Conservation (phyloP, 208 protist genomes). For the Phytomonas serpens region DNA sequence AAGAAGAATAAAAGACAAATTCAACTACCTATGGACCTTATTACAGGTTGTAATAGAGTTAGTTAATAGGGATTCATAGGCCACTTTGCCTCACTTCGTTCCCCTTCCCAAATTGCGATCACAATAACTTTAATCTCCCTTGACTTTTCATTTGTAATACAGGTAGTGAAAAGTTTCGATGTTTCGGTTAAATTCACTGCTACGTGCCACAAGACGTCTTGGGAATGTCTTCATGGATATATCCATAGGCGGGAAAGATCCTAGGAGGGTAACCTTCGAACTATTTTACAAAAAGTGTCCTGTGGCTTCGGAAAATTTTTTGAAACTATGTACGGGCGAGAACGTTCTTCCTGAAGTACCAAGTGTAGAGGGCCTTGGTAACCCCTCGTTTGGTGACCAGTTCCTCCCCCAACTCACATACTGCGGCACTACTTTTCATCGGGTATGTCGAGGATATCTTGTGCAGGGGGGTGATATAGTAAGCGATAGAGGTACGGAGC, state of each 20-base stretch:
- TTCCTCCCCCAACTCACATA: slow-evolving; percentile 88
- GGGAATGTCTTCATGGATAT: slow-evolving; percentile 75
- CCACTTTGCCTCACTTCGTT: background rate
- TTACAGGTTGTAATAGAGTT: background rate
- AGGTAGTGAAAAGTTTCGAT: background rate
- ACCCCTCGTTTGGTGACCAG: slow-evolving; percentile 66
- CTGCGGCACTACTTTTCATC: slow-evolving; percentile 86
- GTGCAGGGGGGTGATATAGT: slow-evolving; percentile 89
- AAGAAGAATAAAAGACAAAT: background rate
- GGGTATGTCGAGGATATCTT: slow-evolving; percentile 87
- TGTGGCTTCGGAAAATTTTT: slow-evolving; percentile 77
- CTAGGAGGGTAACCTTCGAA: slow-evolving; percentile 67
- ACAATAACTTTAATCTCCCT: background rate
- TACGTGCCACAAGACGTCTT: slow-evolving; percentile 11
- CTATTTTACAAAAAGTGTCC: slow-evolving; percentile 73
- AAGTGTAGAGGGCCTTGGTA: slow-evolving; percentile 41
- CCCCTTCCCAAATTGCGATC: background rate
- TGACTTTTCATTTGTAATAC: background rate
- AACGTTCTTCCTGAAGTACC: slow-evolving; percentile 54
- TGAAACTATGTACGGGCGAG: slow-evolving; percentile 84
- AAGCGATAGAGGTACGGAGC: slow-evolving; percentile 84
- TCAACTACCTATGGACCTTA: background rate
- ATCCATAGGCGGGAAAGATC: slow-evolving; percentile 35
- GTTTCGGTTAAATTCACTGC: slow-evolving; percentile 13
- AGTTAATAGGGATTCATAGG: background rate